These are phyloP conservation scores for Puccinia coronata DNA, from an alignment of 1,284 basidiomycete genomes.

Conservation along the genomic window DNA sequence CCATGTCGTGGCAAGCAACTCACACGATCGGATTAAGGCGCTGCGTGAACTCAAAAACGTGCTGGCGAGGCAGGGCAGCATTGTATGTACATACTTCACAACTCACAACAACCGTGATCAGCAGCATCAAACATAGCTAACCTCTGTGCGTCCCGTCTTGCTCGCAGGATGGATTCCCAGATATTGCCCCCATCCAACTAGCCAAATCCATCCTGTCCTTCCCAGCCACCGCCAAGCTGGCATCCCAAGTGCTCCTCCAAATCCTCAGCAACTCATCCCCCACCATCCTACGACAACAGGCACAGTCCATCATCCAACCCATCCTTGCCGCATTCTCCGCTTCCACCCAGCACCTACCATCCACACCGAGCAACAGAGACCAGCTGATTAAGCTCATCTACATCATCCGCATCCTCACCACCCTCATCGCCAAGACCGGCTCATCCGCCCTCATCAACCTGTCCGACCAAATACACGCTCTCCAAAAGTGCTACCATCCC, in stretches of 20 bases:
- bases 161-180: not conserved
- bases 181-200: not conserved
- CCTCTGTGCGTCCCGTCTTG: not conserved
- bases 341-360: not conserved
- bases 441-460: slow-evolving; percentile 36
- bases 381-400: slow-evolving; percentile 28
- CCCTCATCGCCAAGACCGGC: slow-evolving; percentile 39
- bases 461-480: slow-evolving; percentile 29
- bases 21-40: not conserved
- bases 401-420: slow-evolving; percentile 26
- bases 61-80: not conserved
- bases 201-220: slow-evolving; percentile 17
- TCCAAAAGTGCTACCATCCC: slow-evolving; percentile 39
- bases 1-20: not conserved
- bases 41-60: slow-evolving; percentile 16
- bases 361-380: slow-evolving; percentile 10
- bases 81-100: not conserved
- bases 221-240: slow-evolving; percentile 21
- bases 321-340: slow-evolving; percentile 17
- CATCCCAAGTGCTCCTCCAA: slow-evolving; percentile 44
- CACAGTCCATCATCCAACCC: slow-evolving; percentile 22
- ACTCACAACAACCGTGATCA: not conserved
- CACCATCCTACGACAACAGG: slow-evolving; percentile 23
- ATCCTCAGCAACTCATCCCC: slow-evolving; percentile 42
- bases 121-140: not conserved